phyloP scores from a whole-genome alignment of 2,329 filamentous ascomycete genomes.

The Elsinoe arachidis region DNA sequence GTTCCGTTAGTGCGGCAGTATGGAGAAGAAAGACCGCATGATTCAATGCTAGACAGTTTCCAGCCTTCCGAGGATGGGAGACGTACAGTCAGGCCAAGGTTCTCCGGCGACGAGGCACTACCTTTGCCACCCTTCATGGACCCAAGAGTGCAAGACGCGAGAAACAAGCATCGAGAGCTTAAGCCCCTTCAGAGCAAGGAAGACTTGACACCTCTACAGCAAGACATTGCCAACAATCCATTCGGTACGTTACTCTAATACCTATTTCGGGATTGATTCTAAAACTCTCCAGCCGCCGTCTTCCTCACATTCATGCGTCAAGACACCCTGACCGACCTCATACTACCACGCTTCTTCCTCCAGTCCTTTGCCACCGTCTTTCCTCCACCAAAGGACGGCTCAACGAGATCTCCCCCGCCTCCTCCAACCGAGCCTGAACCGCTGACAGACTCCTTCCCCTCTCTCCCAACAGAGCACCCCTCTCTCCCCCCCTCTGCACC shows the following conservation, averaged over 20 bases:
- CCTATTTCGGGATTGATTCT: neutral
- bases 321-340: constrained; percentile 14
- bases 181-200: constrained; percentile 35
- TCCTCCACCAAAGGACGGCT: neutral
- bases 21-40: too few relatives aligned
- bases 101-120: neutral
- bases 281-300: neutral
- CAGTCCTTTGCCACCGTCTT: neutral
- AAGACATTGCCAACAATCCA: constrained; percentile 51
- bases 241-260: constrained; percentile 44
- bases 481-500: neutral
- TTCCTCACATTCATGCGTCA: neutral
- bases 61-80: neutral
- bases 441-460: neutral
- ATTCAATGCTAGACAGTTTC: neutral
- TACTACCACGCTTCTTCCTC: constrained; percentile 8
- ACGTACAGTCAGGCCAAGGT: neutral
- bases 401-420: neutral
- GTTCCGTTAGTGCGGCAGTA: too few relatives aligned
- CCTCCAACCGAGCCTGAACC: neutral
- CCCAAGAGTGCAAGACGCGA: neutral
- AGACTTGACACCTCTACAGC: constrained; percentile 44
- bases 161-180: constrained; percentile 30
- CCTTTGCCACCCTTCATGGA: constrained; percentile 13
- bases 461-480: neutral